These are phyloP conservation scores for Musa beccarii DNA, from an alignment of 176 grass and related monocot genomes.

Conservation along the genomic window DNA sequence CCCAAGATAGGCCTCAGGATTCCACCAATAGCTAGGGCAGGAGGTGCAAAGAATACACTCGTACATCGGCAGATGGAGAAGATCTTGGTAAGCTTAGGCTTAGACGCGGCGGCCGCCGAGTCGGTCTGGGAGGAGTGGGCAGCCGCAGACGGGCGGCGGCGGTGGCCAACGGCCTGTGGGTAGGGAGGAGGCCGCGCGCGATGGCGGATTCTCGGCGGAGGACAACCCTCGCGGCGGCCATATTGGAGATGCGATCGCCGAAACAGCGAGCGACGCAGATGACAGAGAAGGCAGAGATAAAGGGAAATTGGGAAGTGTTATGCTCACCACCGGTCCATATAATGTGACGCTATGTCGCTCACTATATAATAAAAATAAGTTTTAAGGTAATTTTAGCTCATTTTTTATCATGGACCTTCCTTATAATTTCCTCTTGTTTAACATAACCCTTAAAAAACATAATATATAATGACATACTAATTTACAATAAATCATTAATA, in stretches of 20 bases:
- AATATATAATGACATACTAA: too few species aligned
- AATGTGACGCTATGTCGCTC: neutral
- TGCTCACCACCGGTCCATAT: neutral
- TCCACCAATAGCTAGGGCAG: conserved; percentile 45
- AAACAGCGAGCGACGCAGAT: too few species aligned
- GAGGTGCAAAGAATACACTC: conserved; percentile 39
- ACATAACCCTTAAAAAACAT: too few species aligned
- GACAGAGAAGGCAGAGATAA: too few species aligned
- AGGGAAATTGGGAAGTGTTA: too few species aligned
- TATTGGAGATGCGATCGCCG: too few species aligned
- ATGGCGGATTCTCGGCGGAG: conserved; percentile 39
- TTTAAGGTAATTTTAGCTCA: too few species aligned
- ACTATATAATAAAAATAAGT: too few species aligned
- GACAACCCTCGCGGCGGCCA: neutral
- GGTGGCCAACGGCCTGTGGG: neutral
- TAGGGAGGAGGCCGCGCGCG: conserved; percentile 33
- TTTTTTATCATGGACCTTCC: too few species aligned
- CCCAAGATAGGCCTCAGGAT: conserved; percentile 82
- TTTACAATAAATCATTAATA: too few species aligned
- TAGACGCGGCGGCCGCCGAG: neutral
- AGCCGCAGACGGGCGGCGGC: neutral
- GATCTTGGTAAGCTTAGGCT: conserved; percentile 38
- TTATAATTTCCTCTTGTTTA: too few species aligned
- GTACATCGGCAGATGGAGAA: conserved; percentile 95
- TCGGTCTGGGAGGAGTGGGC: conserved; percentile 56